phyloP scores from a whole-genome alignment of 352 stramenopile species.

The Albugo candida region DNA sequence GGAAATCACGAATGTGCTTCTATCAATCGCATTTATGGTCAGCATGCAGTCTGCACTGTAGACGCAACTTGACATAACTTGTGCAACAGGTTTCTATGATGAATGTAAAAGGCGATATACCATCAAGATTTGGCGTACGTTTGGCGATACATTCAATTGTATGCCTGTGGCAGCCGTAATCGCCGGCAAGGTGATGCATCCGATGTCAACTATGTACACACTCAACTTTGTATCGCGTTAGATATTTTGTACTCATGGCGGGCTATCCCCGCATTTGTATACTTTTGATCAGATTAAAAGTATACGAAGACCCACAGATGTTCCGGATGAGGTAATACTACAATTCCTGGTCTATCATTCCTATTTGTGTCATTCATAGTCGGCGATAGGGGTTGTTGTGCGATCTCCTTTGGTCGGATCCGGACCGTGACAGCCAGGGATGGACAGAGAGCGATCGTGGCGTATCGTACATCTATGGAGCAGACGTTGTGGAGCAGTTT shows the following conservation, averaged over 20 bases:
- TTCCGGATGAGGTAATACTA: conserved; percentile 48
- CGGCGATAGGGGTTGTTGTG: conserved; percentile 37
- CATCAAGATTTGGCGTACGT: conserved; percentile 87
- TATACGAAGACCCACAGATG: conserved; percentile 62
- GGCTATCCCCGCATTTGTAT: conserved; percentile 87
- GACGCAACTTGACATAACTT: background rate
- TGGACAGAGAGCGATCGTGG: conserved; percentile 95
- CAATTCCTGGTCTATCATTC: background rate
- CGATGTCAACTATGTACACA: background rate
- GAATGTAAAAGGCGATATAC: conserved; percentile 92
- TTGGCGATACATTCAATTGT: conserved; percentile 98
- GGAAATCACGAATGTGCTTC: conserved; percentile 98
- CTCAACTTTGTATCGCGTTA: conserved; percentile 2
- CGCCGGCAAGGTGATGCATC: conserved; percentile 71
- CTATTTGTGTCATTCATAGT: background rate
- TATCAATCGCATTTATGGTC: conserved; percentile 97
- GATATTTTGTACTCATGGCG: conserved; percentile 97
- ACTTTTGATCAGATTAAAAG: conserved; percentile 93
- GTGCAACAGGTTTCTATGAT: conserved; percentile 86
- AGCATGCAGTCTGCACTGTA: background rate
- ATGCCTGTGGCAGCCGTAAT: conserved; percentile 92
- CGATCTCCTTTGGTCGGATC: conserved; percentile 77
- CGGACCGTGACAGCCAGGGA: conserved; percentile 71
- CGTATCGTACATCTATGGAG: conserved; percentile 97
- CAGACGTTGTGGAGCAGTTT: conserved; percentile 95